Percentiles rank a stretch among this genome's conserved stretches.
These are phyloP conservation scores for Agarophyton chilense DNA, from an alignment of 23 red algal species.

Conservation along the genomic window DNA sequence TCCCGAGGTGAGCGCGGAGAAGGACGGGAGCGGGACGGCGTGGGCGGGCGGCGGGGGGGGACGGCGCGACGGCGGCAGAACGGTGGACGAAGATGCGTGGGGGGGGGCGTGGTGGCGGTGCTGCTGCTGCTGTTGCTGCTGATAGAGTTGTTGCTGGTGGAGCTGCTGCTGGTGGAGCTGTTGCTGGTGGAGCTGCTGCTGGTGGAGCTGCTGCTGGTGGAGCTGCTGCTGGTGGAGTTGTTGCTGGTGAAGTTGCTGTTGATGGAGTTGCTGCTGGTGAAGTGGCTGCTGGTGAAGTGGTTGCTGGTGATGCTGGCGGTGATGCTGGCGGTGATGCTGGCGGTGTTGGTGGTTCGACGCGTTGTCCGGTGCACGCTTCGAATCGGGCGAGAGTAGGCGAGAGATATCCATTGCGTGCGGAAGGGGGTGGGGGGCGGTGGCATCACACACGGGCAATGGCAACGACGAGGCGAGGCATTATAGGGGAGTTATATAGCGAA, in stretches of 20 bases:
- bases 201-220: no score
- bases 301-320: not conserved
- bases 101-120: not conserved
- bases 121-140: not conserved
- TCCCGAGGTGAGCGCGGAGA: slow-evolving; percentile 10
- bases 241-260: no score
- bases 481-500: not conserved
- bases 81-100: no score
- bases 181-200: no score
- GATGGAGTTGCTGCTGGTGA: no score
- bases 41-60: not conserved
- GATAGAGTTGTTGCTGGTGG: not conserved
- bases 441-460: not conserved
- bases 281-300: not conserved
- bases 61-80: no score
- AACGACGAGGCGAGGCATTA: slow-evolving; percentile 3
- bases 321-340: not conserved
- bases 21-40: not conserved
- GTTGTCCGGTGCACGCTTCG: not conserved
- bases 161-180: not conserved
- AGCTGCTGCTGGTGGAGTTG: no score
- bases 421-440: not conserved
- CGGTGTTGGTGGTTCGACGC: not conserved
- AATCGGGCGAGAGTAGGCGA: not conserved
- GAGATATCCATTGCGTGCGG: not conserved